Conservation (phyloP, 2,329 filamentous ascomycete species). For the Penicillium sp. region DNA sequence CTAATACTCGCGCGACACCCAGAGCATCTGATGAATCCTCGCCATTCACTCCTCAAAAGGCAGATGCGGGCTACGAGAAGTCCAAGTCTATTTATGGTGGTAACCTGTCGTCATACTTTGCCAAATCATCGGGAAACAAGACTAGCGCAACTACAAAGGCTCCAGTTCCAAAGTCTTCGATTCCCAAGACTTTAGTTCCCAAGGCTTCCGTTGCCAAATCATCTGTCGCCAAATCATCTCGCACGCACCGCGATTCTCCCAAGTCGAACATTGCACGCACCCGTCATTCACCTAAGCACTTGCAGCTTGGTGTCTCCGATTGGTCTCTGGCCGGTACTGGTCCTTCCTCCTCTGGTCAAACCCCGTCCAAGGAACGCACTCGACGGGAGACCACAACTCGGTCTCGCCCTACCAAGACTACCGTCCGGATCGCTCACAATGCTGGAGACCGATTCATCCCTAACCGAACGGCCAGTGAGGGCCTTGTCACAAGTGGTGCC, state of each 20-base stretch:
- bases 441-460: slow-evolving; percentile 93
- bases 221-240: slow-evolving; percentile 43
- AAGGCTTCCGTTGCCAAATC: slow-evolving; percentile 6
- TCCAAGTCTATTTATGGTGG: slow-evolving; percentile 75
- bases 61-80: slow-evolving; percentile 59
- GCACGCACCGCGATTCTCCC: slow-evolving; percentile 77
- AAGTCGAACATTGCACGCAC: slow-evolving; percentile 85
- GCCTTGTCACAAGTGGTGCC: slow-evolving; percentile 77
- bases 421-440: slow-evolving; percentile 68
- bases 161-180: background rate
- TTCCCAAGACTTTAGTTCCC: slow-evolving; percentile 5
- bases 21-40: slow-evolving; percentile 57
- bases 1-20: slow-evolving; percentile 60
- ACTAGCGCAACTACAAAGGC: slow-evolving; percentile 6
- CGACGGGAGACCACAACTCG: slow-evolving; percentile 58
- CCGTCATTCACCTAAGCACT: slow-evolving; percentile 76
- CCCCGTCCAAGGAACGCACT: slow-evolving; percentile 63
- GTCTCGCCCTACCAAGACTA: slow-evolving; percentile 67
- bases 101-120: slow-evolving; percentile 78
- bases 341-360: slow-evolving; percentile 54
- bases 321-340: slow-evolving; percentile 89
- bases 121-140: slow-evolving; percentile 38
- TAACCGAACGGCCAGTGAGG: slow-evolving; percentile 87
- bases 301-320: slow-evolving; percentile 91
- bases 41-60: slow-evolving; percentile 70